These are phyloP conservation scores for Rhizopus microsporus DNA, from an alignment of 371 early-diverging fungal genomes.

Conservation along the genomic window DNA sequence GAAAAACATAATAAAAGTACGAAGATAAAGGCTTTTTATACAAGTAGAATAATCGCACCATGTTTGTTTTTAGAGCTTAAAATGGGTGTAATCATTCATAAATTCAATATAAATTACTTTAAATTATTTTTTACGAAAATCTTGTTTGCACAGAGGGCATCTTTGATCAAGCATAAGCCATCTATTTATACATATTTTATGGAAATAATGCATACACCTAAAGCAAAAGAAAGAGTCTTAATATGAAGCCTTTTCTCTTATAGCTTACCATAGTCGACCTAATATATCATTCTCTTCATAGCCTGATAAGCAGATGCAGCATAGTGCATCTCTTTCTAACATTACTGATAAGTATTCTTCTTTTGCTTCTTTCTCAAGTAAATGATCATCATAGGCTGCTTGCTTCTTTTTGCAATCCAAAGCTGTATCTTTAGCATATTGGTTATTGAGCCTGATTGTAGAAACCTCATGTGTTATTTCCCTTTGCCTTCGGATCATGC, in stretches of 20 bases:
- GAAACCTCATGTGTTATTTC: not conserved
- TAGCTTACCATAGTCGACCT: constrained; percentile 49
- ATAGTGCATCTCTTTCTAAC: constrained; percentile 47
- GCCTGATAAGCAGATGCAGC: constrained; percentile 63
- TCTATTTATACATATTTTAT: not conserved
- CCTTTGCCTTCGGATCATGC: not conserved
- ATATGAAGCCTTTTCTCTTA: not conserved
- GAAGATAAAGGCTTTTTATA: too few relatives aligned
- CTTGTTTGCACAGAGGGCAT: constrained; percentile 3
- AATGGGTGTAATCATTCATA: too few relatives aligned
- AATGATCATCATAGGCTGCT: not conserved
- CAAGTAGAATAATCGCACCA: too few relatives aligned
- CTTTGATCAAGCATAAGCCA: not conserved
- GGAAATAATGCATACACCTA: constrained; percentile 1
- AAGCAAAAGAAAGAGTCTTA: not conserved
- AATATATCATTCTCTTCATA: constrained; percentile 64
- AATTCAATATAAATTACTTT: not conserved
- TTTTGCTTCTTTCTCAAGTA: not conserved
- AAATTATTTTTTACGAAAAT: not conserved
- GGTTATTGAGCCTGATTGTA: too few relatives aligned
- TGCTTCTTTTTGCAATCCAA: not conserved
- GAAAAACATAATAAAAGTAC: too few relatives aligned
- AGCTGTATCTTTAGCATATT: too few relatives aligned
- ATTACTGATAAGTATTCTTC: constrained; percentile 19
- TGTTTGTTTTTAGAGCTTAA: too few relatives aligned